phyloP scores from a whole-genome alignment of 129 eudicot genomes.

The Escallonia rubra region DNA sequence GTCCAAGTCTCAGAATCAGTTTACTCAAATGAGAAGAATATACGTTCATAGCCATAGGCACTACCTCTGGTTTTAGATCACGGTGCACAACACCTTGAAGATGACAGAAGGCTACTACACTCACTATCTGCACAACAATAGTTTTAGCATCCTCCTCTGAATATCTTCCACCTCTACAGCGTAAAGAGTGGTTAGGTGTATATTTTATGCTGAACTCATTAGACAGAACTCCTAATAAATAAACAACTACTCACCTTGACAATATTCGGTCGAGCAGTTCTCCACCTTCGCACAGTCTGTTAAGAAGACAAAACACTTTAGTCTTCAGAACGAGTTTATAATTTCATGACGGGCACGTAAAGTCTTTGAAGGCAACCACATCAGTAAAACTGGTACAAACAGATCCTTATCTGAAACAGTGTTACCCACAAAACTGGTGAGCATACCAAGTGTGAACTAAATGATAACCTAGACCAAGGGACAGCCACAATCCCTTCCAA shows the following conservation, averaged over 20 bases:
- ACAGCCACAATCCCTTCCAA: too few relatives aligned
- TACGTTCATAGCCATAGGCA: neutral
- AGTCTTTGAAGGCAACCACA: neutral
- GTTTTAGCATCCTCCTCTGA: constrained; percentile 79
- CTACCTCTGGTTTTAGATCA: constrained; percentile 96
- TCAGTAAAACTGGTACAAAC: neutral
- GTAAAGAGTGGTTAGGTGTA: constrained; percentile 4
- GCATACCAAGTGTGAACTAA: too few relatives aligned
- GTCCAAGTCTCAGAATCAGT: neutral
- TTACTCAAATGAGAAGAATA: neutral
- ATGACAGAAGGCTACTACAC: constrained; percentile 80
- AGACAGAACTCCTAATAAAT: neutral
- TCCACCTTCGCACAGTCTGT: constrained; percentile 95
- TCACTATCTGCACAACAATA: constrained; percentile 67
- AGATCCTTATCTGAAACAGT: too few relatives aligned
- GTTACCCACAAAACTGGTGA: too few relatives aligned
- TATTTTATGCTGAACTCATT: neutral
- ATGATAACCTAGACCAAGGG: too few relatives aligned
- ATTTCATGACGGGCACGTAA: neutral
- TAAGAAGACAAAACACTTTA: constrained; percentile 11
- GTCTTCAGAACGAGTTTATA: neutral
- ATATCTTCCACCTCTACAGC: constrained; percentile 90
- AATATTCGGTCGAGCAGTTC: constrained; percentile 90
- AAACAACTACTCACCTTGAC: constrained; percentile 48
- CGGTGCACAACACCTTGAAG: constrained; percentile 99